Conservation (phyloP, 192 early-diverging fungal genomes). For the Umbelopsis sp. region DNA sequence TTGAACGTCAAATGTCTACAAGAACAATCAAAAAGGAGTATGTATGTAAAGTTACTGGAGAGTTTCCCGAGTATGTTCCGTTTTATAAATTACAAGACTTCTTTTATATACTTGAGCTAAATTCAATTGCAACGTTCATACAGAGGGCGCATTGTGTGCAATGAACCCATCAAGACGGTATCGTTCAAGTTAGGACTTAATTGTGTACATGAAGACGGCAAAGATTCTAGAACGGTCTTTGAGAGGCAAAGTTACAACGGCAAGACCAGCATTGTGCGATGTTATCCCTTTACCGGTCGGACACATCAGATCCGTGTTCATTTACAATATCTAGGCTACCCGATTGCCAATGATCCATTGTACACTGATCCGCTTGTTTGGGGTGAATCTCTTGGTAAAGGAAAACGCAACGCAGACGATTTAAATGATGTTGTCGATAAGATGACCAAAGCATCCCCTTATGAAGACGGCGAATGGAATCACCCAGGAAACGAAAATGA, state of each 20-base stretch:
- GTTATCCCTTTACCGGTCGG: conserved; percentile 85
- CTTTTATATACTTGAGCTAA: background rate
- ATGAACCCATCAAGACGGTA: conserved; percentile 82
- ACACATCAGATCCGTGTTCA: conserved; percentile 99
- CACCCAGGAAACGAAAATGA: conserved; percentile 4
- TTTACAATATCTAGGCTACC: conserved; percentile 87
- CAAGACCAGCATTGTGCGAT: conserved; percentile 72
- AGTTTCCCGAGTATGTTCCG: conserved; percentile 71
- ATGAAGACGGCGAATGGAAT: conserved; percentile 27
- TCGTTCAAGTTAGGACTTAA: conserved; percentile 90
- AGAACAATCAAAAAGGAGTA: conserved; percentile 86
- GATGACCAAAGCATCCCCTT: conserved; percentile 11
- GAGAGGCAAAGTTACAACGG: conserved; percentile 64
- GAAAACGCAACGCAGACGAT: conserved; percentile 28
- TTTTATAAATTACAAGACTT: background rate
- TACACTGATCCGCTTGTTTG: conserved; percentile 78
- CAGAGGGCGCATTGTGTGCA: conserved; percentile 62
- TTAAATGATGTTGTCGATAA: conserved; percentile 28
- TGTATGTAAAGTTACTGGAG: conserved; percentile 82
- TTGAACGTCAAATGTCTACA: conserved; percentile 66
- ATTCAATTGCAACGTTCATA: conserved; percentile 13
- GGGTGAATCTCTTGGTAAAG: conserved; percentile 64
- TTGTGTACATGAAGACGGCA: conserved; percentile 81
- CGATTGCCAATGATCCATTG: conserved; percentile 95
- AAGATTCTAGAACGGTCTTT: conserved; percentile 82